These are phyloP conservation scores for Lycium barbarum DNA, from an alignment of 257 asterid genomes.

Conservation along the genomic window DNA sequence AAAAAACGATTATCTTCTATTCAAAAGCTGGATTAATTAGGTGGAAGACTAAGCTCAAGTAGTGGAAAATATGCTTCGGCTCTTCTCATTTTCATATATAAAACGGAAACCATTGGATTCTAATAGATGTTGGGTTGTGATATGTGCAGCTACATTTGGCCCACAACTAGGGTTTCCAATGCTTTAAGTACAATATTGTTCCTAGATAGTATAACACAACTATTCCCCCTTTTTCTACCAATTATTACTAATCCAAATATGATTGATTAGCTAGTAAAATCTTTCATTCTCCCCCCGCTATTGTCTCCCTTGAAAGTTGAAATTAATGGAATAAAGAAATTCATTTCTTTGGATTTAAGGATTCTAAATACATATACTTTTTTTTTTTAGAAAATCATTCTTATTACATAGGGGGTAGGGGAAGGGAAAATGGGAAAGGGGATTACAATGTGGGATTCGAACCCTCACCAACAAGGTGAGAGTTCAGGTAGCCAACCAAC, in stretches of 20 bases:
- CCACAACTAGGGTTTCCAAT: constrained; percentile 27
- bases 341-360: not conserved
- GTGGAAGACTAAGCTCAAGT: not conserved
- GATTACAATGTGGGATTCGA: too few species aligned
- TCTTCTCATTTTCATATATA: too few species aligned
- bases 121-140: not conserved
- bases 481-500: too few species aligned
- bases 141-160: constrained; percentile 9
- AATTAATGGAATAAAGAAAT: not conserved
- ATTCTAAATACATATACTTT: too few species aligned
- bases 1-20: not conserved
- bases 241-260: not conserved
- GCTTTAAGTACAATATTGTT: constrained; percentile 6
- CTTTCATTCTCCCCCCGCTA: not conserved
- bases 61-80: not conserved
- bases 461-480: too few species aligned
- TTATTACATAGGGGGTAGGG: too few species aligned
- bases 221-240: not conserved
- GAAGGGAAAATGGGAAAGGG: too few species aligned
- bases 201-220: not conserved
- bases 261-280: not conserved
- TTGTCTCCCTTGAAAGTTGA: not conserved
- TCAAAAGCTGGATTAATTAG: not conserved
- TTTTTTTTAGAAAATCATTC: too few species aligned
- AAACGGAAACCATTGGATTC: constrained; percentile 4